Evolutionary conservation across 2,329 filamentous ascomycete genomes (phyloP), one percentile per base, ranked within the genome.

Genomic region (Alternaria consortialis): DNA sequence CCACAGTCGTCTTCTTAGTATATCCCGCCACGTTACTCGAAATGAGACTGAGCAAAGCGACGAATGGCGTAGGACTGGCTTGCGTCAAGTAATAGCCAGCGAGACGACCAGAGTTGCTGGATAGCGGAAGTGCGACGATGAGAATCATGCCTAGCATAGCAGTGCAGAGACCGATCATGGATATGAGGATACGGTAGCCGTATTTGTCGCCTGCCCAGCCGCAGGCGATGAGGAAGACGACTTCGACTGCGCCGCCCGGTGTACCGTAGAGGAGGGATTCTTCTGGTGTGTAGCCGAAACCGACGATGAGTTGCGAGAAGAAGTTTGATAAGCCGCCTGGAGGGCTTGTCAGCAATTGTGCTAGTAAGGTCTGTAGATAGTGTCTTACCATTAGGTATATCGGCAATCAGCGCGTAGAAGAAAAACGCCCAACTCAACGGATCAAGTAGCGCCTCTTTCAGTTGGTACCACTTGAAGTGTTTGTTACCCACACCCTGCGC

Each of bases 401-500:
- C 82, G 1, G 82, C 83, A 37, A 85, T 79, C 7, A 88, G 68
- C 0, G 86, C 85, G 68, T 84, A 87, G 64, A 87, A 83, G 53
- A 85, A 83, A 71, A 88, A 87, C 0, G 85, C 84, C 87, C 87
- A 88, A 2, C 85, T 84, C 75, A 88, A 78, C 0, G 86, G 86
- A 64, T 89, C 87, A 4, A 80, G 58, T 7, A 89, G 69, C 0
- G 86, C 85, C 66, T 89, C 86, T 15, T 85, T 81, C 1, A 90
- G 80, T 64, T 95, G 92, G 23, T 85, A 83, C 79, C 84, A 82
- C 64, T 90, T 90, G 77, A 90, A 91, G 63, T 90, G 84, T 65
- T 88, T 88, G 62, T 87, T 90, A 1, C 89, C 90, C 15, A 91
- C 88, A 0, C 91, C 91, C 61, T 91, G 91, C 73, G 92, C 88